phyloP scores from a whole-genome alignment of 1,284 basidiomycete species.

The Lignosus rhinocerotis region DNA sequence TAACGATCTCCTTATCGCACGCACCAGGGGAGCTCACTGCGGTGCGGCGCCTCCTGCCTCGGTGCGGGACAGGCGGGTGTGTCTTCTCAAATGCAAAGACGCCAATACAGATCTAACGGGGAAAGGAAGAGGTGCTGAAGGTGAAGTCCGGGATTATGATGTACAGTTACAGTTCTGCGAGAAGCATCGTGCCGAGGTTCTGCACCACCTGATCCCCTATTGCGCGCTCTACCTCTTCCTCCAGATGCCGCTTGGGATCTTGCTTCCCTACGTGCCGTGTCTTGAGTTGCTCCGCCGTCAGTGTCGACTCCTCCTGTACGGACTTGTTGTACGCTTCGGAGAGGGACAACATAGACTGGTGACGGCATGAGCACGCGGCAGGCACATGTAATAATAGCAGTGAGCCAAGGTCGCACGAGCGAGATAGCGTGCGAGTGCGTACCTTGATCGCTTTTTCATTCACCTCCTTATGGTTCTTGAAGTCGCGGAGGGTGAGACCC shows the following conservation, averaged over 20 bases:
- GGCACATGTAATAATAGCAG: constrained; percentile 10
- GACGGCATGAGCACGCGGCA: constrained; percentile 18
- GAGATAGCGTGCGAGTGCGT: constrained; percentile 23
- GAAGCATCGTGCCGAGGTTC: constrained; percentile 87
- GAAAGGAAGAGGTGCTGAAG: constrained; percentile 8
- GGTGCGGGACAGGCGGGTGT: neutral
- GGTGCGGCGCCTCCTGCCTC: neutral
- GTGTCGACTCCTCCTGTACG: constrained; percentile 92
- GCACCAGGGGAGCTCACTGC: neutral
- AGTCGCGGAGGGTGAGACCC: constrained; percentile 88
- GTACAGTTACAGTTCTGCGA: constrained; percentile 71
- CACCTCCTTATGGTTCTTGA: constrained; percentile 79
- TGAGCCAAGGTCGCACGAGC: constrained; percentile 21
- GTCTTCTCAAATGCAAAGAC: constrained; percentile 6
- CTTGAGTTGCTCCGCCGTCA: constrained; percentile 89
- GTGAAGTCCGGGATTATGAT: constrained; percentile 23
- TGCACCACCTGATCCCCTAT: constrained; percentile 97
- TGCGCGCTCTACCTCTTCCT: constrained; percentile 94
- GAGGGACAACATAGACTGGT: constrained; percentile 86
- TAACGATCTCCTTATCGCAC: constrained; percentile 11
- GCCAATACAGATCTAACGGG: constrained; percentile 16
- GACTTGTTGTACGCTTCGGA: constrained; percentile 95
- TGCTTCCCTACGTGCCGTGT: constrained; percentile 97
- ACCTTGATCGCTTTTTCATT: constrained; percentile 95
- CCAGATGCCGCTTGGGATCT: constrained; percentile 95